A percentile compares a stretch with the other conserved stretches of the same genome.
phyloP scores from a whole-genome alignment of 345 rosid species.

The Sisymbrium altissimum region DNA sequence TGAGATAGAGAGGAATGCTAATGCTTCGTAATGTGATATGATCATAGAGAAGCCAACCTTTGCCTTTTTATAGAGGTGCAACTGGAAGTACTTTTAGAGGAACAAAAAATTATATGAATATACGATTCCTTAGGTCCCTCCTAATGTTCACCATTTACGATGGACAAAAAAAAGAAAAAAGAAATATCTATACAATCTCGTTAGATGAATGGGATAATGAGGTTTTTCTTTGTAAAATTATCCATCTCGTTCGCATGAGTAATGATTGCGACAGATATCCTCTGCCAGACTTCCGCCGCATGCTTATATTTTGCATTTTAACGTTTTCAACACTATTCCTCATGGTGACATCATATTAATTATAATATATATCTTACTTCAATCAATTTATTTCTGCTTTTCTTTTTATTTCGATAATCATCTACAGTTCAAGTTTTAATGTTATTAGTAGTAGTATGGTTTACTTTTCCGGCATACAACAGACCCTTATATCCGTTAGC shows the following conservation, averaged over 20 bases:
- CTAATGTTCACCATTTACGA: neutral
- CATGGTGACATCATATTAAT: constrained; percentile 24
- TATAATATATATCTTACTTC: neutral
- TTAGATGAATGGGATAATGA: neutral
- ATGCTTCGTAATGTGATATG: constrained; percentile 22
- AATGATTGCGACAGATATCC: constrained; percentile 23
- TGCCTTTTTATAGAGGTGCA: constrained; percentile 1
- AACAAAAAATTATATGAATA: neutral
- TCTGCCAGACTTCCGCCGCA: constrained; percentile 22
- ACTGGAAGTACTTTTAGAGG: neutral
- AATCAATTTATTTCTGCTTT: neutral
- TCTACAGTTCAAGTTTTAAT: neutral
- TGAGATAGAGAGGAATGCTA: neutral
- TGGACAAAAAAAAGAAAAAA: neutral
- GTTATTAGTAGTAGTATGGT: neutral
- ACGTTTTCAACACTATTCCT: constrained; percentile 17
- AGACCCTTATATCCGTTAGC: too few relatives aligned
- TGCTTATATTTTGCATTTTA: constrained; percentile 17
- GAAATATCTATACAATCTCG: neutral
- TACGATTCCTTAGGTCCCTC: neutral
- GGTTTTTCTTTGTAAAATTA: neutral
- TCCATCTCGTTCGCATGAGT: constrained; percentile 23
- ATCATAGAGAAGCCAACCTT: constrained; percentile 19
- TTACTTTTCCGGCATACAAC: neutral
- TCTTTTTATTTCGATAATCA: neutral